Percentiles rank a stretch among this genome's conserved stretches.
These are phyloP conservation scores for Leccinum imitatum DNA, from an alignment of 768 basidiomycete genomes.

Conservation along the genomic window DNA sequence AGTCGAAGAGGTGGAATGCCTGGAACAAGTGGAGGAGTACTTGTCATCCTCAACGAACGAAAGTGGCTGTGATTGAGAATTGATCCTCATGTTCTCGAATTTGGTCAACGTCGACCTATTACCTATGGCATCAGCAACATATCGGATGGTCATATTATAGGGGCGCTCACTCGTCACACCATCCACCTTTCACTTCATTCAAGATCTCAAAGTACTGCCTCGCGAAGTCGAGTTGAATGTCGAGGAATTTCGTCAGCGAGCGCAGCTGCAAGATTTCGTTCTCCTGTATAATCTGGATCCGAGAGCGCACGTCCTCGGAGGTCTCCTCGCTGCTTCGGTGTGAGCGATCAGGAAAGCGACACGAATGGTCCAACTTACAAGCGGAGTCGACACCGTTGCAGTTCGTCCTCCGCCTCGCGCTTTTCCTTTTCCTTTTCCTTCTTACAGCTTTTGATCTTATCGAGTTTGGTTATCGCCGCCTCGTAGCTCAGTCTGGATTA, in stretches of 20 bases:
- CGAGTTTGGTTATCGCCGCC: slow-evolving; percentile 66
- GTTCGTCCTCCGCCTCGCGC: slow-evolving; percentile 78
- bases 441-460: slow-evolving; percentile 67
- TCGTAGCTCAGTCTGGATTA: slow-evolving; percentile 68
- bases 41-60: slow-evolving; percentile 28
- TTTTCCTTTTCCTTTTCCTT: slow-evolving; percentile 79
- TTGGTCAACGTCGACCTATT: slow-evolving; percentile 32
- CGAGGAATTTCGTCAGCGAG: slow-evolving; percentile 69
- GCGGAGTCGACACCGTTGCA: slow-evolving; percentile 65
- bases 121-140: slow-evolving; percentile 7
- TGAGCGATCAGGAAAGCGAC: slow-evolving; percentile 8
- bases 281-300: slow-evolving; percentile 79
- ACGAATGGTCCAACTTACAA: slow-evolving; percentile 53
- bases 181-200: slow-evolving; percentile 62
- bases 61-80: slow-evolving; percentile 18
- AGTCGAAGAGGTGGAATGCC: slow-evolving; percentile 29
- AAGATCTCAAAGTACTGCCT: slow-evolving; percentile 73
- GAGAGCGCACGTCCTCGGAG: slow-evolving; percentile 76
- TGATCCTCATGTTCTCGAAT: slow-evolving; percentile 24
- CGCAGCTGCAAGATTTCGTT: slow-evolving; percentile 71
- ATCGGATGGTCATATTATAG: neutral
- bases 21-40: slow-evolving; percentile 34
- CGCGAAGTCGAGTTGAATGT: slow-evolving; percentile 72
- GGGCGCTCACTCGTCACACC: slow-evolving; percentile 60
- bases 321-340: slow-evolving; percentile 69